These are phyloP conservation scores for Pestalotiopsis sp. DNA, from an alignment of 2,329 filamentous ascomycete genomes.

Conservation along the genomic window DNA sequence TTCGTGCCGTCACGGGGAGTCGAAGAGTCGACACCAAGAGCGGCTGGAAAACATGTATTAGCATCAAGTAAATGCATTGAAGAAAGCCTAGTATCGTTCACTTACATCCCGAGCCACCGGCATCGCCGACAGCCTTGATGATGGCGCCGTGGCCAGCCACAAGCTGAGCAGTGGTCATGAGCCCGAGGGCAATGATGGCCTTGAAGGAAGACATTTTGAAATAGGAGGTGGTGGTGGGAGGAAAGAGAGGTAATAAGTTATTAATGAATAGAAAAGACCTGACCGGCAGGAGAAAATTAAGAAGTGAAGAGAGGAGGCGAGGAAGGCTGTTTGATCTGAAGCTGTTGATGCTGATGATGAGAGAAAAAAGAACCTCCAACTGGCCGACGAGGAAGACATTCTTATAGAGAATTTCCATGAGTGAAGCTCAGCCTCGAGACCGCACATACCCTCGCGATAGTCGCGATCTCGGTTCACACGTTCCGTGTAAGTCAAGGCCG, in stretches of 20 bases:
- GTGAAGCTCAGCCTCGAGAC: constrained; percentile 13
- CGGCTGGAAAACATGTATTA: constrained; percentile 30
- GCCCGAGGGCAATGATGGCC: constrained; percentile 42
- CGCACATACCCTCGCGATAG: not conserved
- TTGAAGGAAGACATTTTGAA: constrained; percentile 30
- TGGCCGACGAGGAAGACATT: constrained; percentile 15
- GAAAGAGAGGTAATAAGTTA: constrained; percentile 18
- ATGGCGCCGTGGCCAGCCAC: constrained; percentile 66
- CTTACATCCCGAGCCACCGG: constrained; percentile 57
- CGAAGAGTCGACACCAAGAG: constrained; percentile 50
- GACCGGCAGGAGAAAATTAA: constrained; percentile 27
- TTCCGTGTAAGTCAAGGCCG: not conserved
- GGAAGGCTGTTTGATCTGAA: constrained; percentile 15
- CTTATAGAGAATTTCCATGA: constrained; percentile 24
- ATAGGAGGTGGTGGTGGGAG: not conserved
- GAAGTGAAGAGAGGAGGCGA: constrained; percentile 18
- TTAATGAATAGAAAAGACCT: constrained; percentile 20
- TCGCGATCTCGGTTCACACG: not conserved
- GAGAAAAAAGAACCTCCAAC: constrained; percentile 14
- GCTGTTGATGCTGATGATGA: constrained; percentile 26
- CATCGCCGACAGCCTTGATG: constrained; percentile 58
- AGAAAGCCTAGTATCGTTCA: not conserved
- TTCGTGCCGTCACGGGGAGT: constrained; percentile 66
- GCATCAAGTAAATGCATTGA: not conserved
- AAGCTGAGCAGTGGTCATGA: constrained; percentile 57